Base-by-base conservation (phyloP, 2,329 filamentous ascomycete species). In the Xylaria sp. region DNA sequence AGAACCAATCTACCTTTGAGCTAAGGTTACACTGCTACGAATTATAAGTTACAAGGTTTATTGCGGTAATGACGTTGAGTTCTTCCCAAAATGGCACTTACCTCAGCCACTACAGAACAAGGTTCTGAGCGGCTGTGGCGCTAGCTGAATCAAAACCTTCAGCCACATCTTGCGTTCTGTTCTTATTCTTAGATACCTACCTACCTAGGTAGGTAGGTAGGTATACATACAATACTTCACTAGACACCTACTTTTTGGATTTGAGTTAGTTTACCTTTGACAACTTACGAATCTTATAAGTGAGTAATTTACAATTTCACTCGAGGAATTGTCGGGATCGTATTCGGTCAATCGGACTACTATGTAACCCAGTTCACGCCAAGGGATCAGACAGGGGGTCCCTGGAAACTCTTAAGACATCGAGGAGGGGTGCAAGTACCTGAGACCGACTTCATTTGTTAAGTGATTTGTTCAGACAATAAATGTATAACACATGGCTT, bases 31-130 rank as follows among this genome's bases (percentile, higher is more conserved):
- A 15, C 38, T 40, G 38, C 38, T 40, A 23, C 23, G 23, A 23
- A 23, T 23, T 23, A n/a, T 9, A 48, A 20, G n/a, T 23, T 54
- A 54, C 31, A 11, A 17, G 23, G 49, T 53, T n/a, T 26, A 48
- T 11, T 49, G 11, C 42, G 61, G 36, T 56, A 59, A 70, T 70
- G 68, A 70, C 68, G 68, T 70, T 65, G 57, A 63, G 40, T 42
- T 62, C 51, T 59, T 68, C 65, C 58, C 42, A 51, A 59, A 65
- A 54, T 31, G 51, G 56, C 23, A 64, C 64, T 15, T 57, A 28
- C 26, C 49, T 59, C 59, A 59, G 42, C 60, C 54, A 54, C 38
- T 62, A 48, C 10, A 40, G 3, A 67, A 51, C n/a, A n/a, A n/a
- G n/a, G n/a, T n/a, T n/a, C 15, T 20, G 28, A 67, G 54, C 60